phyloP scores from a whole-genome alignment of 1,284 basidiomycete genomes.

The Gymnopus androsaceus region DNA sequence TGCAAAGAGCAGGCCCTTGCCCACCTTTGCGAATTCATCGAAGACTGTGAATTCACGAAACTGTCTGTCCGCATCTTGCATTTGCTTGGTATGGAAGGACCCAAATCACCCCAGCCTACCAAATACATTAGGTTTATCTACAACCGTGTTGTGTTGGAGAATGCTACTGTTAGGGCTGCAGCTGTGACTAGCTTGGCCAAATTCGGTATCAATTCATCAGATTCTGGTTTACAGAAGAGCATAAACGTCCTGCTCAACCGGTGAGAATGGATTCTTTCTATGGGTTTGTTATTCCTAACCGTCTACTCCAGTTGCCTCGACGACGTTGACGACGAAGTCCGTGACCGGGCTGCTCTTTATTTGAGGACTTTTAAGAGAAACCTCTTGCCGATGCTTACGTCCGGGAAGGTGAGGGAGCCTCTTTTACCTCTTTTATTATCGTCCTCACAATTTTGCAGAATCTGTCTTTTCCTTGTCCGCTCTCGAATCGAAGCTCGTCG shows the following conservation, averaged over 20 bases:
- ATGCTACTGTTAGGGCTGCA: constrained; percentile 96
- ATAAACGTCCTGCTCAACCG: constrained; percentile 85
- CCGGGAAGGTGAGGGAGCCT: constrained; percentile 73
- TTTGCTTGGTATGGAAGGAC: constrained; percentile 93
- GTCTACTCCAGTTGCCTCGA: constrained; percentile 79
- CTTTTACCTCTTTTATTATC: not conserved
- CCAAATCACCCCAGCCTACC: constrained; percentile 91
- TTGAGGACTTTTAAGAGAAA: constrained; percentile 81
- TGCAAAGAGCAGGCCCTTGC: constrained; percentile 96
- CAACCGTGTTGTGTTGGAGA: constrained; percentile 98
- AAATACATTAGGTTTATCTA: constrained; percentile 99
- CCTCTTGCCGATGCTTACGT: constrained; percentile 84
- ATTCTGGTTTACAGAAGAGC: constrained; percentile 80
- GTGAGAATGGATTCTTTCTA: constrained; percentile 39
- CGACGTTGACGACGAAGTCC: constrained; percentile 98
- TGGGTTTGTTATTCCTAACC: not conserved
- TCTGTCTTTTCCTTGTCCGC: constrained; percentile 88
- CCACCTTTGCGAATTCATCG: constrained; percentile 99
- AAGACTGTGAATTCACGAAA: constrained; percentile 99
- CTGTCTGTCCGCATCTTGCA: constrained; percentile 96
- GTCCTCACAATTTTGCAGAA: constrained; percentile 50
- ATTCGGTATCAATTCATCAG: constrained; percentile 89
- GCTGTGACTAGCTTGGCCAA: constrained; percentile 95
- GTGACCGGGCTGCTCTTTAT: constrained; percentile 96
- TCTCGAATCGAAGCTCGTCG: constrained; percentile 84